Conservation (phyloP, 768 basidiomycete genomes). For the Collybia mongolica region DNA sequence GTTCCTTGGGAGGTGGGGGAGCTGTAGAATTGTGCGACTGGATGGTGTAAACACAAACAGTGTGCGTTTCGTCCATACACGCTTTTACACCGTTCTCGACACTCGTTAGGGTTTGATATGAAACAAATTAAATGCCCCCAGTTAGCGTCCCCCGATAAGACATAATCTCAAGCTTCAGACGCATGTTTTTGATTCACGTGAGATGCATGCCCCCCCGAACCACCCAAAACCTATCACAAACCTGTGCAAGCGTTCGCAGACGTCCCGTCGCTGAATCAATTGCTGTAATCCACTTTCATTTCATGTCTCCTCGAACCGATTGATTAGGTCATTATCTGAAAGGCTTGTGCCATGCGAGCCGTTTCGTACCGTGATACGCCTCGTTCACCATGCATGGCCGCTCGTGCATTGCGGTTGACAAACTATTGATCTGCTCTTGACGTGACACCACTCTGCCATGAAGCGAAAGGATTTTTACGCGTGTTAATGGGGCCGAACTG, state of each 20-base stretch:
- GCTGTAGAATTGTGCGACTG: slow-evolving; percentile 38
- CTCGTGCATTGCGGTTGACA: slow-evolving; percentile 3
- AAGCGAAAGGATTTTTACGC: slow-evolving; percentile 17
- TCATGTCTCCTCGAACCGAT: slow-evolving; percentile 1
- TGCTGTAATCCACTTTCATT: slow-evolving; percentile 9
- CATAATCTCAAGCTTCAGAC: slow-evolving; percentile 3
- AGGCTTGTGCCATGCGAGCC: neutral
- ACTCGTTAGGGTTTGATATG: too few relatives aligned
- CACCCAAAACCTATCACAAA: too few relatives aligned
- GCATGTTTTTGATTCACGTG: slow-evolving; percentile 6
- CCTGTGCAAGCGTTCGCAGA: too few relatives aligned
- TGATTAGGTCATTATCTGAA: slow-evolving; percentile 1
- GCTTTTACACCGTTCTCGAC: slow-evolving; percentile 2
- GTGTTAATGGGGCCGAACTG: slow-evolving; percentile 17
- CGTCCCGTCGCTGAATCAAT: neutral
- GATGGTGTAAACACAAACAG: slow-evolving; percentile 3
- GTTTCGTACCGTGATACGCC: slow-evolving; percentile 2
- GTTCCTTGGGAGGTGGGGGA: slow-evolving; percentile 83
- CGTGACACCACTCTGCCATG: slow-evolving; percentile 29
- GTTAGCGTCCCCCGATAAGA: neutral
- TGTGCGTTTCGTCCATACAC: slow-evolving; percentile 13
- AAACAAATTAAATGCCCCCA: too few relatives aligned
- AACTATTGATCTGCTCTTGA: slow-evolving; percentile 17
- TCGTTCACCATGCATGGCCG: slow-evolving; percentile 12
- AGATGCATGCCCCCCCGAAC: neutral